Percentiles rank a stretch among this genome's conserved stretches.
Evolutionary conservation across 371 early-diverging fungal genomes (phyloP).

Genomic region (Phascolomyces articulosus): DNA sequence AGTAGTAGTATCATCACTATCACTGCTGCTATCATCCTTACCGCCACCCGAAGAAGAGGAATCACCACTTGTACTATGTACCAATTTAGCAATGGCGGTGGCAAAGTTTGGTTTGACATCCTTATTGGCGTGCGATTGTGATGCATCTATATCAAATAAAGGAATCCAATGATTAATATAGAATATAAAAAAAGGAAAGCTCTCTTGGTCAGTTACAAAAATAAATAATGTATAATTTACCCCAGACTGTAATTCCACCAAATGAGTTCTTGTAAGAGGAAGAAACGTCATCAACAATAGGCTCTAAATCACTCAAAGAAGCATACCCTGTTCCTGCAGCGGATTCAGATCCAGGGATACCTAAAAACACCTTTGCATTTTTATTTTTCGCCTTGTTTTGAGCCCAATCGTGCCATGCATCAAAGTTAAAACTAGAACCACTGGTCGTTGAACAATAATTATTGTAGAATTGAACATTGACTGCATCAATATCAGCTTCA

Average conservation of each 20-base stretch:
- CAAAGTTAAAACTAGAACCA: constrained; percentile 44
- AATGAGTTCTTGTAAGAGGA: constrained; percentile 39
- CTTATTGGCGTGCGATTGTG: constrained; percentile 43
- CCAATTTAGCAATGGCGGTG: constrained; percentile 28
- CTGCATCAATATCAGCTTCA: constrained; percentile 51
- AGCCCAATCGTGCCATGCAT: constrained; percentile 72
- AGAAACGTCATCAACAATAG: constrained; percentile 34
- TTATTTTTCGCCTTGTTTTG: constrained; percentile 59
- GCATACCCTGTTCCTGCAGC: constrained; percentile 49
- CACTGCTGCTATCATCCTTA: not conserved
- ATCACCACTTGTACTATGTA: constrained; percentile 15
- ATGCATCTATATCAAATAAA: constrained; percentile 28
- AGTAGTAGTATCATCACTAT: constrained; percentile 1
- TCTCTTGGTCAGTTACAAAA: not conserved
- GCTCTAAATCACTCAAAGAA: constrained; percentile 23
- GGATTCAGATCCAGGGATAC: constrained; percentile 60
- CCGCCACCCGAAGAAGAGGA: constrained; percentile 3
- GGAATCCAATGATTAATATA: too few species aligned
- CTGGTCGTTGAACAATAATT: constrained; percentile 67
- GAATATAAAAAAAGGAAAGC: too few species aligned
- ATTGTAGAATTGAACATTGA: constrained; percentile 61
- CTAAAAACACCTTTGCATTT: constrained; percentile 61
- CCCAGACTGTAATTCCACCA: constrained; percentile 78
- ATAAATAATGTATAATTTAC: not conserved
- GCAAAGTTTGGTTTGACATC: constrained; percentile 36